Conservation (phyloP, 2,329 filamentous ascomycete species). For the Neopestalotiopsis sp. region DNA sequence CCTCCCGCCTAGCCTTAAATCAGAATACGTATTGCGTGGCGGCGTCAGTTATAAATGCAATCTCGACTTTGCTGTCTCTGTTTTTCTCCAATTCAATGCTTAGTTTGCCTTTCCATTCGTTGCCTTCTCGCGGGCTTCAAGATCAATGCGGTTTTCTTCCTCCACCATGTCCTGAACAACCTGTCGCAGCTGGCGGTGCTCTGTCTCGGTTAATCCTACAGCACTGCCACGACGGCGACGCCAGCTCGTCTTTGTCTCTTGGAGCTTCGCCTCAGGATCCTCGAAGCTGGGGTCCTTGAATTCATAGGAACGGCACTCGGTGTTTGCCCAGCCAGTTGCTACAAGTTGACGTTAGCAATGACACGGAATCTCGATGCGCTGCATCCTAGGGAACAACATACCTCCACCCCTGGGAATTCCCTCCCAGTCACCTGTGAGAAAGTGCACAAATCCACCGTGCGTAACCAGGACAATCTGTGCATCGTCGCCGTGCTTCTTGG, state of each 20-base stretch:
- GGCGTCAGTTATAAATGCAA: not conserved
- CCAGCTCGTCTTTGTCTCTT: slow-evolving; percentile 57
- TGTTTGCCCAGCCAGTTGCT: slow-evolving; percentile 79
- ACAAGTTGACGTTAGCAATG: slow-evolving; percentile 10
- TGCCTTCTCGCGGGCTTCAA: slow-evolving; percentile 8
- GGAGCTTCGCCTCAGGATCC: slow-evolving; percentile 53
- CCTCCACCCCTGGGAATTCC: slow-evolving; percentile 54
- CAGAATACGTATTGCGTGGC: not conserved
- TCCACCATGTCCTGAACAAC: slow-evolving; percentile 2
- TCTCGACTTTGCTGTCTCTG: not conserved
- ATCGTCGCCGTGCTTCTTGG: slow-evolving; percentile 49
- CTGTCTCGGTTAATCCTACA: slow-evolving; percentile 47
- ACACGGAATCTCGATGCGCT: not conserved
- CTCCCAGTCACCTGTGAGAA: slow-evolving; percentile 81
- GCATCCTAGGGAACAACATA: slow-evolving; percentile 27
- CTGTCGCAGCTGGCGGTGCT: slow-evolving; percentile 51
- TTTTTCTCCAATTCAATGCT: not conserved
- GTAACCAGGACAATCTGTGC: slow-evolving; percentile 77
- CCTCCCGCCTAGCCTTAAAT: not conserved
- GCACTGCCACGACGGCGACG: slow-evolving; percentile 47
- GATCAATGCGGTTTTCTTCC: not conserved
- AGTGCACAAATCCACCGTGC: slow-evolving; percentile 85
- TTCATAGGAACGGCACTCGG: slow-evolving; percentile 72
- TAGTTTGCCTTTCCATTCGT: not conserved
- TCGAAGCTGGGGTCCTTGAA: slow-evolving; percentile 61